Evolutionary conservation across 345 rosid species (phyloP), one percentile per base, ranked within the genome.

Genomic region (Hypericum androsaemum): DNA sequence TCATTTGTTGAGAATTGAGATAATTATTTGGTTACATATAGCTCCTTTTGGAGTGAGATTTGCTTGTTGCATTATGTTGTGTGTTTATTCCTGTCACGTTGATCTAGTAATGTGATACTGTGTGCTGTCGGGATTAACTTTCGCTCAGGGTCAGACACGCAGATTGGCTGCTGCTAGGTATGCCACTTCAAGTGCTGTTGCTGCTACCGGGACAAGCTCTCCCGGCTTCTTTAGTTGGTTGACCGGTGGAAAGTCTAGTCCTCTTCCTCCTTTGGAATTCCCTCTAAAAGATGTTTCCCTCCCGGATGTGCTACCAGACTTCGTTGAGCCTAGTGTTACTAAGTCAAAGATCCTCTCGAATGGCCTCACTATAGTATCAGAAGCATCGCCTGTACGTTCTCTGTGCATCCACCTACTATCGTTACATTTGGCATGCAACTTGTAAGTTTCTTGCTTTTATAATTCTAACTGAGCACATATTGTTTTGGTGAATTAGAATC

Each of bases 341-440:
- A 65, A 63, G 75, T 52, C 74, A 50, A 78, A 69, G 36, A 73
- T 86, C 61, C 88, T 88, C 41, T 67, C 78, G 3, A 90, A 90
- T 71, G 95, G 96, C 7, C 60, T 81, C 56, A 81, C 71, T 57
- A 71, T 87, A 32, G 96, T 84, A 41, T 82, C 95, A 0, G 88
- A 84, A 72, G 58, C 72, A 59, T 68, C 84, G n/a, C 45, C 69
- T 54, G 96, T 87, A 65, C 22, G 70, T n/a, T 37, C 7, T 48
- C 4, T 10, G 13, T 36, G 16, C 43, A 41, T 43, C 10, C n/a
- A n/a, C 6, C 11, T 48, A 1, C 9, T 11, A 46, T 43, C 10
- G 15, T 8, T 13, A 1, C 12, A 36, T 13, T 41, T 13, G 4
- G 37, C 8, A 6, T 5, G 6, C 40, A 9, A 9, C 3, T 46